A percentile compares a stretch with the other conserved stretches of the same genome.
Conservation (phyloP, 2,329 filamentous ascomycete species). For the Ascocoryne sarcoides region DNA sequence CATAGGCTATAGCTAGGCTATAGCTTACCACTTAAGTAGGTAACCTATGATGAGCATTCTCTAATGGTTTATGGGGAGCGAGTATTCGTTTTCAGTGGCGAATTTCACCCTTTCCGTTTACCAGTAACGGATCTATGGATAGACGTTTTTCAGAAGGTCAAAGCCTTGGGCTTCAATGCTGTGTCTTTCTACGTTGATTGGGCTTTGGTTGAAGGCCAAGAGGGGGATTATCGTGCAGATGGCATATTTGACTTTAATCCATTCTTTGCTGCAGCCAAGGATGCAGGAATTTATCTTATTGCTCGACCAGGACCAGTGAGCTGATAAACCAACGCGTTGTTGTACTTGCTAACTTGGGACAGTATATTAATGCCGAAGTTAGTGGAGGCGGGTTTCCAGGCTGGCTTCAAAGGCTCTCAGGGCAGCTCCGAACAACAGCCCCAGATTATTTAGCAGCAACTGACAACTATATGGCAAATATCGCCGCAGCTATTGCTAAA, state of each 20-base stretch:
- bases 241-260: conserved; percentile 65
- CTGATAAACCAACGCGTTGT: not conserved
- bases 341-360: not conserved
- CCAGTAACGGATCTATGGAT: conserved; percentile 56
- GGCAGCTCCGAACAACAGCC: conserved; percentile 52
- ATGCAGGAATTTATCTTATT: conserved; percentile 69
- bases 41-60: conserved; percentile 57
- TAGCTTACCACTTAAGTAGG: conserved; percentile 20
- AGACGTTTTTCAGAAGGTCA: conserved; percentile 76
- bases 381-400: conserved; percentile 73
- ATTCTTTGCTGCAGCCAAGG: conserved; percentile 66
- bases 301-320: conserved; percentile 36
- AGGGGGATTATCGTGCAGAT: conserved; percentile 58
- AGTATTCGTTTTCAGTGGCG: conserved; percentile 53
- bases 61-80: conserved; percentile 54
- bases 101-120: conserved; percentile 54
- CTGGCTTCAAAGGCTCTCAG: conserved; percentile 65
- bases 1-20: not conserved
- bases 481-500: conserved; percentile 59
- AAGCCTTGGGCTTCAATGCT: conserved; percentile 68
- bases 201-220: conserved; percentile 67
- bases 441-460: conserved; percentile 57
- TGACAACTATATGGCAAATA: conserved; percentile 46
- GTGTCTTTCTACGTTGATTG: conserved; percentile 76
- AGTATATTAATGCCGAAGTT: conserved; percentile 72